phyloP scores from a whole-genome alignment of 495 filamentous ascomycete species.

The Viridothelium virens region DNA sequence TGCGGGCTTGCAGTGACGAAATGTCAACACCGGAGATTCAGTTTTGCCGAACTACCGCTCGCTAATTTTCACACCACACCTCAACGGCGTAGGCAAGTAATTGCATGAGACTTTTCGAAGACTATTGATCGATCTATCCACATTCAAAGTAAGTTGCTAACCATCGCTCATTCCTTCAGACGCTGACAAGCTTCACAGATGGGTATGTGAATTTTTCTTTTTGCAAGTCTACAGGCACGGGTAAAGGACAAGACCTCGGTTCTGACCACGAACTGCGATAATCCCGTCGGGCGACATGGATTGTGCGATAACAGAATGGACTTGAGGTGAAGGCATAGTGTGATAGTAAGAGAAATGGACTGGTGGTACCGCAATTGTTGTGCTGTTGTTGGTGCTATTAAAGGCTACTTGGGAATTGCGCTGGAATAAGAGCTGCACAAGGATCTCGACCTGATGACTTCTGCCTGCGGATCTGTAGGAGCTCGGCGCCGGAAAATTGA shows the following conservation, averaged over 20 bases:
- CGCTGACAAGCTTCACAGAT: constrained; percentile 37
- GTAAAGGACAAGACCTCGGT: background rate
- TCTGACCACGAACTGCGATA: background rate
- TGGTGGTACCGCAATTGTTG: background rate
- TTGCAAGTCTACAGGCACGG: constrained; percentile 15
- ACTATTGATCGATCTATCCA: constrained; percentile 24
- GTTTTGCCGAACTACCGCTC: constrained; percentile 5
- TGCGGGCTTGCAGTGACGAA: background rate
- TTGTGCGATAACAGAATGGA: background rate
- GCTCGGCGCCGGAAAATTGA: constrained; percentile 5
- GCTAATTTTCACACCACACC: constrained; percentile 8
- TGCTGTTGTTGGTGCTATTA: too few species aligned
- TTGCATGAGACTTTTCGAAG: background rate
- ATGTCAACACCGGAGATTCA: constrained; percentile 8
- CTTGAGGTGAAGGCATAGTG: background rate
- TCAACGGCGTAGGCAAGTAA: background rate
- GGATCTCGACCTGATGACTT: background rate
- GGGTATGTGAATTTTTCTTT: constrained; percentile 45
- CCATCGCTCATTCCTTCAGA: background rate
- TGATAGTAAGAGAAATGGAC: background rate
- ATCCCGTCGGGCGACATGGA: background rate
- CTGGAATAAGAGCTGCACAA: too few species aligned
- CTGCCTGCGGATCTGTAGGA: background rate
- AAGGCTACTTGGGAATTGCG: too few species aligned
- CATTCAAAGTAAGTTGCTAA: constrained; percentile 30